Base-by-base conservation (phyloP, 495 filamentous ascomycete species). In the Opeltia flavorubescens region DNA sequence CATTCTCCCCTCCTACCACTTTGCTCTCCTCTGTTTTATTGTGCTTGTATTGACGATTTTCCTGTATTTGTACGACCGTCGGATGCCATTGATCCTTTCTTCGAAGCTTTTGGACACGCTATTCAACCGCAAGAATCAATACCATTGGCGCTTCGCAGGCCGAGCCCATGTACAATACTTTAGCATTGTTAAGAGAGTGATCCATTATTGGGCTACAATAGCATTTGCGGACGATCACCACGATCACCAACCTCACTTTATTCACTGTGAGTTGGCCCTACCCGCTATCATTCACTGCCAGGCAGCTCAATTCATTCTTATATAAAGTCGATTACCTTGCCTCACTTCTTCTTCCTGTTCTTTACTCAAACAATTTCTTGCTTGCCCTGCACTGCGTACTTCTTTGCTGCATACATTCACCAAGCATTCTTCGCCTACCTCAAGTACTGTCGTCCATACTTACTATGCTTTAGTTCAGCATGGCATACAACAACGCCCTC, bases 401-500 rank as follows among this genome's bases (percentile, higher is more conserved):
- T 31, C 24, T 12, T 5, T 27, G 6, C 1, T 6, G 38, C 23
- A n/a, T 26, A 12, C 25, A 3, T 44, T 44, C 42, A 30, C 18
- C 21, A 3, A 20, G 42, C 42, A 44, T 33, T 33, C 25, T 44
- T 33, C 30, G 42, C 23, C 26, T 5, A 28, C 15, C 9, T 30
- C 15, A 12, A 41, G 6, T 17, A 12, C 36, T 40, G 13, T 20
- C 17, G 12, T 40, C 36, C 15, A 0, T 41, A 25, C 38, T 41
- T 46, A 30, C 27, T 18, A 44, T 39, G 43, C 23, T 27, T 36
- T 36, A 48, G 42, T 35, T 28, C 35, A 67, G 45, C 58, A 83
- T 83, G 79, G 76, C 78, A 50, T 81, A 77, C 67, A 75, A 78
- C 48, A 72, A 76, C 61, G 72, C 72, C 60, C 62, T 78, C 45